Base-by-base conservation (phyloP, 2,329 filamentous ascomycete genomes). In the Tolypocladium nubicola region DNA sequence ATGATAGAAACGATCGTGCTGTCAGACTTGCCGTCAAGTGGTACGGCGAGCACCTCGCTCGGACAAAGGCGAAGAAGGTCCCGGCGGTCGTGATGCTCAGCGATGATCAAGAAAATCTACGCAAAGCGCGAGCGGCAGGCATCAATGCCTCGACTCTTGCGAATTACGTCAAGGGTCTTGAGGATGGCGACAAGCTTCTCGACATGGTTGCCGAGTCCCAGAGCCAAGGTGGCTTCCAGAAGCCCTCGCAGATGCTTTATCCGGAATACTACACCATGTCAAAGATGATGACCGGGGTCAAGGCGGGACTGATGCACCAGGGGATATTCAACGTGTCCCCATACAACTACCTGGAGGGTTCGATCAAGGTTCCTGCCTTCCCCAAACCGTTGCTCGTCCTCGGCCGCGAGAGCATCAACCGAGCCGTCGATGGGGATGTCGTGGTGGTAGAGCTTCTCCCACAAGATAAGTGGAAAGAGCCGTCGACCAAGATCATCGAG, bases 301-400 rank as follows among this genome's bases (percentile, higher is more conserved):
- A 95, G 75, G 85, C 85, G 55, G 91, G 92, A 5, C 85, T 90
- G 56, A 76, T 99, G 65, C 94, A 99, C 70, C 93, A 99, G 73
- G 94, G 94, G 8, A 86, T 89, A 30, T 99, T 97, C 76, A 96
- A 92, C 67, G 90, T 97, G 35, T 97, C 94, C 9, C 90, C 90
- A 1, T 99, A 97, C 79, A 99, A 99, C 75, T 99, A 97, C 66
- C 79, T 99, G 13, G 94, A 99, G 71, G 94, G 90, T 1, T 91
- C 90, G 1, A 88, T 97, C 61, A 87, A 93, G 65, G 91, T 96
- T 0, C 85, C 92, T 1, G 85, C 92, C 5, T 99, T 99, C 66
- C 87, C 94, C 59, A 95, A 94, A 66, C 82, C 91, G 1, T 81
- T 99, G 37, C 79, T 99, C 19, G 82, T 99, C 52, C 80, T 97